Percentiles rank a stretch among this genome's conserved stretches.
phyloP scores from a whole-genome alignment of 2,329 filamentous ascomycete genomes.

The Rosellinia necatrix region DNA sequence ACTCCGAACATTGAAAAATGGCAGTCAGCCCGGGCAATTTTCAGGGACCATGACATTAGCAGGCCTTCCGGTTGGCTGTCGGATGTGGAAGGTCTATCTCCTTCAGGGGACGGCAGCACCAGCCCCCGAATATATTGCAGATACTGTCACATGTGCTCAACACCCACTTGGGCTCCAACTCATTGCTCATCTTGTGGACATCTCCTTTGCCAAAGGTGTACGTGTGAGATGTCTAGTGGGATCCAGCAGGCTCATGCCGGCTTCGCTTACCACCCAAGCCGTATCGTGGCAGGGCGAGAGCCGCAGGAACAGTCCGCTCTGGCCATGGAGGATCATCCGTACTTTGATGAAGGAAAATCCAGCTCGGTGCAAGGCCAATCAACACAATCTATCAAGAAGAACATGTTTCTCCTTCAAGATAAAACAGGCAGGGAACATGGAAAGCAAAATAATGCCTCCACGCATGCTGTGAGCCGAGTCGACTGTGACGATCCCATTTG shows the following conservation, averaged over 20 bases:
- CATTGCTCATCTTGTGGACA: conserved; percentile 57
- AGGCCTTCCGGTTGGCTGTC: conserved; percentile 53
- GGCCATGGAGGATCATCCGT: neutral
- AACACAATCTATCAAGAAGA: conserved; percentile 27
- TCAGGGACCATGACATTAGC: conserved; percentile 52
- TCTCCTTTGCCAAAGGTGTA: conserved; percentile 54
- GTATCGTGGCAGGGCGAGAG: conserved; percentile 18
- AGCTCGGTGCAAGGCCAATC: neutral
- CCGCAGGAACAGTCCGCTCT: too few species aligned
- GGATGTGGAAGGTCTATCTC: conserved; percentile 43
- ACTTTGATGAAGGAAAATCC: neutral
- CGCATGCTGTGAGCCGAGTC: conserved; percentile 18
- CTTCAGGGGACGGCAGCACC: conserved; percentile 42
- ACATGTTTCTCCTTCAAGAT: conserved; percentile 35
- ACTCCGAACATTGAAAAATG: conserved; percentile 44
- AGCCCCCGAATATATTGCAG: conserved; percentile 39
- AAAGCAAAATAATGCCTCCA: neutral
- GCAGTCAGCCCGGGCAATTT: conserved; percentile 52
- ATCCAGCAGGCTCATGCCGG: conserved; percentile 29
- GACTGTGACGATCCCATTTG: conserved; percentile 40
- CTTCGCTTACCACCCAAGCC: conserved; percentile 31
- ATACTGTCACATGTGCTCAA: conserved; percentile 57
- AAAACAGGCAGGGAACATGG: conserved; percentile 17
- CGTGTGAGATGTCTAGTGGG: conserved; percentile 41
- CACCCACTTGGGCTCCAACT: conserved; percentile 44